Percentiles rank a stretch among this genome's conserved stretches.
Conservation (phyloP, 148 eudicot species). For the Rhododendron vialii region DNA sequence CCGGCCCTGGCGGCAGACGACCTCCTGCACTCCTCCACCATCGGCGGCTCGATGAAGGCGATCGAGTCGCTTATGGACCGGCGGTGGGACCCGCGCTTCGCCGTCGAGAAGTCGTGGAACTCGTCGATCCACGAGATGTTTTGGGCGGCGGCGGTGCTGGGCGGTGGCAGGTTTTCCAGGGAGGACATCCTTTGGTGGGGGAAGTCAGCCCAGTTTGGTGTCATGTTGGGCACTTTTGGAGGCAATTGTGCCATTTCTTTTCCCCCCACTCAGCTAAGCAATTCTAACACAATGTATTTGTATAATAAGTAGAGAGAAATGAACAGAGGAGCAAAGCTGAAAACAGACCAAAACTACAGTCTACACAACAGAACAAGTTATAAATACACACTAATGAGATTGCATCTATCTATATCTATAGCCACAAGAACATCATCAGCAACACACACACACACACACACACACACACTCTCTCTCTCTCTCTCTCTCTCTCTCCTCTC, state of each 20-base stretch:
- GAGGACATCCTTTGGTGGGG: conserved; percentile 35
- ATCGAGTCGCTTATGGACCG: conserved; percentile 63
- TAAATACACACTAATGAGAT: conserved; percentile 3
- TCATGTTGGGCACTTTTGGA: conserved; percentile 59
- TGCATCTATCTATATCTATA: background rate
- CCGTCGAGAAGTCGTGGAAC: conserved; percentile 66
- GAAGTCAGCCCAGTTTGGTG: conserved; percentile 47
- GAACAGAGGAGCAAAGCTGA: background rate
- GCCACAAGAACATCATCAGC: conserved; percentile 27
- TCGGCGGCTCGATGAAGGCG: conserved; percentile 49
- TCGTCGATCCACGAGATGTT: conserved; percentile 67
- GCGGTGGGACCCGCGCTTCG: conserved; percentile 60
- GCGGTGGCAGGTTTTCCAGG: conserved; percentile 20
- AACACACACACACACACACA: no score
- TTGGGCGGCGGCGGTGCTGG: background rate
- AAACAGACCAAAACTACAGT: conserved; percentile 13
- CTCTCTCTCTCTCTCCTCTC: background rate
- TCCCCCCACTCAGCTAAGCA: background rate
- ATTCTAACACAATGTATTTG: background rate
- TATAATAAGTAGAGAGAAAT: background rate
- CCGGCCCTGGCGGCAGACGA: conserved; percentile 3
- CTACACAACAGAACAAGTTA: conserved; percentile 9
- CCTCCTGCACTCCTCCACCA: conserved; percentile 31
- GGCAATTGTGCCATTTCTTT: conserved; percentile 74
- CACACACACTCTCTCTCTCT: background rate